Evolutionary conservation across 176 grass and related monocot genomes (phyloP).

Genomic region (Tillandsia fasciculata): DNA sequence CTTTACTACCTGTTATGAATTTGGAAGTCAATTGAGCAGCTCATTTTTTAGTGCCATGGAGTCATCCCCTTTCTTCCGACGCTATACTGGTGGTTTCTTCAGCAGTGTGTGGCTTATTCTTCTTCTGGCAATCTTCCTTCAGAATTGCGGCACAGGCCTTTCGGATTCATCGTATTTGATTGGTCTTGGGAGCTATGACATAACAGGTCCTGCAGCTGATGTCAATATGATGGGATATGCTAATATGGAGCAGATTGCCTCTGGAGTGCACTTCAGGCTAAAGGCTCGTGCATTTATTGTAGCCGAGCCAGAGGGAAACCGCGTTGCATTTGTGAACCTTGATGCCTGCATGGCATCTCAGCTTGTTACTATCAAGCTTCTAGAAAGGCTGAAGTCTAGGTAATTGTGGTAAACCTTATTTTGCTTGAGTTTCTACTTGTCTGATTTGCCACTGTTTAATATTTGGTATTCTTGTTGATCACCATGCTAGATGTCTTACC

Average conservation of each 20-base stretch:
- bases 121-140: constrained; percentile 41
- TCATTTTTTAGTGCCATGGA: constrained; percentile 44
- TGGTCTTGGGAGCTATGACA: constrained; percentile 86
- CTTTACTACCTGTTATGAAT: not conserved
- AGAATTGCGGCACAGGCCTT: constrained; percentile 30
- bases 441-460: not conserved
- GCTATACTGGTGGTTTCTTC: constrained; percentile 3
- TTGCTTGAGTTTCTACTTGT: constrained; percentile 12
- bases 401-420: constrained; percentile 13
- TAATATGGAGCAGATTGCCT: constrained; percentile 67
- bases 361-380: constrained; percentile 79
- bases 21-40: not conserved
- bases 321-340: constrained; percentile 89
- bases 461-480: not conserved
- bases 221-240: constrained; percentile 99
- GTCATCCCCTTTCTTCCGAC: constrained; percentile 21
- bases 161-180: constrained; percentile 63
- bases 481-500: not conserved
- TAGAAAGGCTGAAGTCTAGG: constrained; percentile 92
- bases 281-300: constrained; percentile 92
- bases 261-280: constrained; percentile 91
- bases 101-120: constrained; percentile 37
- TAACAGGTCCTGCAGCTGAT: constrained; percentile 93
- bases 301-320: constrained; percentile 70
- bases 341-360: constrained; percentile 99